Evolutionary conservation across 1,139 yeast genomes (phyloP), one percentile per base, ranked within the genome.

Genomic region (Geotrichum histeridarum): DNA sequence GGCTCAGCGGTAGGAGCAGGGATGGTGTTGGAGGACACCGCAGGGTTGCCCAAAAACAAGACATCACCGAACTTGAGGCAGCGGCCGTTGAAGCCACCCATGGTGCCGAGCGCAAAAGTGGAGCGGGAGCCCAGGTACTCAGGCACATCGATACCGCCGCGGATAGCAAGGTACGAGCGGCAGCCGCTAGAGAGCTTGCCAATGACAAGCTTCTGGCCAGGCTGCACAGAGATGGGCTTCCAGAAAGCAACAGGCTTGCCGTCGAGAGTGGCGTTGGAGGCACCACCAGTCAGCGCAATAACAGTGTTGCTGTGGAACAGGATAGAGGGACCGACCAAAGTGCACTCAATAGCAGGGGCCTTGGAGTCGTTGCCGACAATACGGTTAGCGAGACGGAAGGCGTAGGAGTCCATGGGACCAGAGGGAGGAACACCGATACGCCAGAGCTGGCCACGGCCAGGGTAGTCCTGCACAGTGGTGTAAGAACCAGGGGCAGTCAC

Each of bases 71-170:
- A 77, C 73, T 88, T 90, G 72, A 93, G 78, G 12, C 84, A 89
- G 67, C 98, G 80, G 52, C 99, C 99, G 64, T 90, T 90, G 74
- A 81, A 83, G 55, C 99, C 99, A 67, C 99, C 99, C 73, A 93
- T 78, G 66, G 84, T 84, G 65, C 98, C 98, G 53, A 90, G 77
- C 2, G 97, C 96, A 75, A 91, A 93, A 1, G 99, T 93, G 1
- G 98, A 88, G 69, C 96, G 81, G n/a, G 96, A 87, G 1, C 97
- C 97, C 62, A 93, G 78, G 69, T 91, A 93, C 71, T 88, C 95
- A 38, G 94, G 88, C 43, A 91, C 95, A 68, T 91, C 97, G 62
- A 93, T 79, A 64, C 98, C 98, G 54, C 95, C 95, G 69, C 96
- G 81, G 54, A 93, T 81, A 1, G 96, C 89, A 69, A 93, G 73